phyloP scores from a whole-genome alignment of 1,139 yeast species.

The Geotrichum europaeum region DNA sequence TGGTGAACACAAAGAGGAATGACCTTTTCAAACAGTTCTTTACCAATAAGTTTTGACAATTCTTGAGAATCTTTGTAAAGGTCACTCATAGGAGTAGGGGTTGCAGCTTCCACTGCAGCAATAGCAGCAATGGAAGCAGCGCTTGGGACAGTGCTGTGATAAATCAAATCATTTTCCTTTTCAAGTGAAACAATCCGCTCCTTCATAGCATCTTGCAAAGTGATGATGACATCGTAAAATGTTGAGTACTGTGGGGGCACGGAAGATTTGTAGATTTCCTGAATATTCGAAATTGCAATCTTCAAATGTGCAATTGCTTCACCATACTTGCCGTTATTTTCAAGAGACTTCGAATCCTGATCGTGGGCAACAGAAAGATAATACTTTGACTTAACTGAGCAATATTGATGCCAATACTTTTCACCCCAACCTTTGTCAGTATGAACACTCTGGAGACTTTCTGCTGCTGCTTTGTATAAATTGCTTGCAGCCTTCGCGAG shows the following conservation, averaged over 20 bases:
- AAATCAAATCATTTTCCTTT: conserved; percentile 86
- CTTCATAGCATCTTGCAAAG: conserved; percentile 33
- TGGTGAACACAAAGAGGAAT: conserved; percentile 87
- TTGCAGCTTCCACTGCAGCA: conserved; percentile 72
- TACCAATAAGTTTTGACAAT: conserved; percentile 45
- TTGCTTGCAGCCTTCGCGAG: conserved; percentile 58
- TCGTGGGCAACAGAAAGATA: conserved; percentile 47
- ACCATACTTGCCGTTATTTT: conserved; percentile 56
- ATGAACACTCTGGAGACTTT: conserved; percentile 41
- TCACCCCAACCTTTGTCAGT: conserved; percentile 51
- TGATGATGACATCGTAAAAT: conserved; percentile 24
- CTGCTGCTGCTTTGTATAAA: conserved; percentile 50
- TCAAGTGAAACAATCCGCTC: conserved; percentile 47
- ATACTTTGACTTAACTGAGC: conserved; percentile 42
- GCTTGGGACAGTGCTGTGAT: conserved; percentile 69
- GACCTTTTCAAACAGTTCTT: conserved; percentile 63
- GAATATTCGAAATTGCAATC: conserved; percentile 38
- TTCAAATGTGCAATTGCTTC: conserved; percentile 66
- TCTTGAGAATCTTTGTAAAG: conserved; percentile 44
- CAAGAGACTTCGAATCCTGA: conserved; percentile 48
- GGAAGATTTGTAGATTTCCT: conserved; percentile 25
- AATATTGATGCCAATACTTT: conserved; percentile 42
- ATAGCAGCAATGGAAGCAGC: conserved; percentile 50
- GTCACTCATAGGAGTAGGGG: conserved; percentile 55
- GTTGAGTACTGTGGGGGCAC: conserved; percentile 24